Evolutionary conservation across 1,284 basidiomycete genomes (phyloP).

Genomic region (Malassezia globosa): DNA sequence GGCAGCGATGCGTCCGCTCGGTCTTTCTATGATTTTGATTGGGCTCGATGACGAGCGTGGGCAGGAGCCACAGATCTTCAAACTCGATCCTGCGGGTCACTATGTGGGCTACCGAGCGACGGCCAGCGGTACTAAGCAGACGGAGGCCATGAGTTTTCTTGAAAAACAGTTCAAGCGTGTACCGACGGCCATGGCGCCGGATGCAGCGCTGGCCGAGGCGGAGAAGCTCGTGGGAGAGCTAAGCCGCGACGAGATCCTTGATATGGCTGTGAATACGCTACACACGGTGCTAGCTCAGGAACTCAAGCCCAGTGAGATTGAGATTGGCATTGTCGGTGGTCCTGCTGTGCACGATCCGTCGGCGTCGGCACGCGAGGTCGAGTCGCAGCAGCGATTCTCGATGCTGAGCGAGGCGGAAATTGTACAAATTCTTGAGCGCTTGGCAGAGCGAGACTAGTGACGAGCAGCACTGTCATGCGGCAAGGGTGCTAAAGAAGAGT

Average conservation of each 20-base stretch:
- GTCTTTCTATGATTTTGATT: constrained; percentile 92
- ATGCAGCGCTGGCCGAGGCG: constrained; percentile 31
- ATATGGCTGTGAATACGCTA: constrained; percentile 91
- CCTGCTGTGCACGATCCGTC: constrained; percentile 17
- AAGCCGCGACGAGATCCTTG: constrained; percentile 33
- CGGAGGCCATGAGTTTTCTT: constrained; percentile 88
- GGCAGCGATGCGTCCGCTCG: constrained; percentile 91
- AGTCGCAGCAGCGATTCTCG: constrained; percentile 34
- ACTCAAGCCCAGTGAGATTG: constrained; percentile 61
- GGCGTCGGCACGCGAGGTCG: constrained; percentile 9
- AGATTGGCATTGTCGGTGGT: constrained; percentile 50
- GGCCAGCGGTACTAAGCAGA: constrained; percentile 90
- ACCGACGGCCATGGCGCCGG: constrained; percentile 20
- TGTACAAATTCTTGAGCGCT: constrained; percentile 32
- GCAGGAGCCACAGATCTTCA: constrained; percentile 72
- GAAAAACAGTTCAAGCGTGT: constrained; percentile 88
- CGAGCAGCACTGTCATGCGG: neutral
- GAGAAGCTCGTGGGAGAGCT: constrained; percentile 24
- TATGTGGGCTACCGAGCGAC: constrained; percentile 97
- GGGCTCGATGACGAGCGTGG: constrained; percentile 73
- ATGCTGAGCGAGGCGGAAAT: constrained; percentile 38
- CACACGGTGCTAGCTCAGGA: constrained; percentile 87
- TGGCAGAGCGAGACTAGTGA: constrained; percentile 39
- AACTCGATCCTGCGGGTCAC: constrained; percentile 95
- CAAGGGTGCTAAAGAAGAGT: no score